Evolutionary conservation across 129 eudicot species (phyloP).

Genomic region (Pittosporum tobira): DNA sequence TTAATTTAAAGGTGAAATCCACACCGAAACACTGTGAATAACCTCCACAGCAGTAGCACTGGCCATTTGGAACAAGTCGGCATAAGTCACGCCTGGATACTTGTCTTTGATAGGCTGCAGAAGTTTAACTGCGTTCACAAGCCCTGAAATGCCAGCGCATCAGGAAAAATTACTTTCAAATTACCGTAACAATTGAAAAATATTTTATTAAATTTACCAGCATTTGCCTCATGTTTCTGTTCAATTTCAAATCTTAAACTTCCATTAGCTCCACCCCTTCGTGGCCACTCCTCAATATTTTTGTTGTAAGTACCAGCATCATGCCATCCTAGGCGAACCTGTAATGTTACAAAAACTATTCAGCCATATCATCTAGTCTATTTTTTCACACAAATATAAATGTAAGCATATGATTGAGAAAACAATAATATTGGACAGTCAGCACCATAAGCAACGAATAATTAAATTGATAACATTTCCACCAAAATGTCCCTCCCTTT

Average conservation of each 20-base stretch:
- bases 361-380: background rate
- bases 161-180: slow-evolving; percentile 13
- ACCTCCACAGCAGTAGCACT: slow-evolving; percentile 99
- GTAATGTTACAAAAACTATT: slow-evolving; percentile 10
- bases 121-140: slow-evolving; percentile 88
- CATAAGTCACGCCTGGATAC: slow-evolving; percentile 74
- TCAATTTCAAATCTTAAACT: slow-evolving; percentile 86
- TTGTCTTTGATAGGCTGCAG: slow-evolving; percentile 94
- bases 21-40: slow-evolving; percentile 9
- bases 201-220: slow-evolving; percentile 43
- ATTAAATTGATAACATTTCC: background rate
- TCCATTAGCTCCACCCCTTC: slow-evolving; percentile 98
- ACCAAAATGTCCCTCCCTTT: background rate
- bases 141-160: slow-evolving; percentile 54
- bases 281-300: slow-evolving; percentile 91
- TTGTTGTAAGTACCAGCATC: slow-evolving; percentile 97
- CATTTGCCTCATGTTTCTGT: slow-evolving; percentile 93
- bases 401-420: background rate
- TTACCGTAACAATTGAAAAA: background rate
- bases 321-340: slow-evolving; percentile 99
- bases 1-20: background rate
- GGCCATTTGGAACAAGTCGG: slow-evolving; percentile 89
- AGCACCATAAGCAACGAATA: too few relatives aligned
- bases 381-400: background rate
- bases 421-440: background rate